Conservation (phyloP, 768 basidiomycete genomes). For the Chalciporus pseudorubinellus region DNA sequence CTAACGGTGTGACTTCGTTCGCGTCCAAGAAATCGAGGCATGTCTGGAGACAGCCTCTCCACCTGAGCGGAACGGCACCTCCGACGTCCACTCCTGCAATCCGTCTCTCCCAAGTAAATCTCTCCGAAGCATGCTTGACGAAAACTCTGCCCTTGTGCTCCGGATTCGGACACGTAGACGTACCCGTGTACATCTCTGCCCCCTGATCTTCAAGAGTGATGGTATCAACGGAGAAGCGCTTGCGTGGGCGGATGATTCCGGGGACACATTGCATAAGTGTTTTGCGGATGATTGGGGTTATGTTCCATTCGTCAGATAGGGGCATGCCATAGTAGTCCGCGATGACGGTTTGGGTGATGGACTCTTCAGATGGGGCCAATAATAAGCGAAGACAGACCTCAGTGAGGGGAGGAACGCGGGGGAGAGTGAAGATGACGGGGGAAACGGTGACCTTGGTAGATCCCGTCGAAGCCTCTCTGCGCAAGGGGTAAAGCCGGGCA, state of each 20-base stretch:
- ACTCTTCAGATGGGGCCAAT: constrained; percentile 24
- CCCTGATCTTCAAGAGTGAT: background rate
- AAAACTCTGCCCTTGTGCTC: constrained; percentile 39
- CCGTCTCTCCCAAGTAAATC: constrained; percentile 60
- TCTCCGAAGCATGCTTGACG: constrained; percentile 55
- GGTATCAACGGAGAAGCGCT: constrained; percentile 15
- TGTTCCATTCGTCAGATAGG: constrained; percentile 27
- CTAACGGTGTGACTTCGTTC: background rate
- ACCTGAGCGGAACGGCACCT: constrained; percentile 55
- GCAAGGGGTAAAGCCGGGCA: constrained; percentile 8
- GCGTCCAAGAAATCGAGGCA: constrained; percentile 61
- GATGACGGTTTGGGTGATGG: constrained; percentile 14
- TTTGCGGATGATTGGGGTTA: constrained; percentile 25
- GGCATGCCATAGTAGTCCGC: constrained; percentile 29
- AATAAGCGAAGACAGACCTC: constrained; percentile 41
- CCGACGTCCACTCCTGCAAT: constrained; percentile 54
- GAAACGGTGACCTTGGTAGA: constrained; percentile 17
- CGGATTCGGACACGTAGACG: constrained; percentile 50
- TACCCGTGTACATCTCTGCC: constrained; percentile 28
- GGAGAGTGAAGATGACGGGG: constrained; percentile 18
- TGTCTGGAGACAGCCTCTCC: constrained; percentile 65
- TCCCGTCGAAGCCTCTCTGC: background rate
- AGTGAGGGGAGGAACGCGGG: constrained; percentile 29
- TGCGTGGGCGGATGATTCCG: constrained; percentile 23
- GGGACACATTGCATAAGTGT: constrained; percentile 30